Evolutionary conservation across 1,139 yeast species (phyloP), one percentile per base, ranked within the genome.

Genomic region (Casaregolazyma suthepensis): DNA sequence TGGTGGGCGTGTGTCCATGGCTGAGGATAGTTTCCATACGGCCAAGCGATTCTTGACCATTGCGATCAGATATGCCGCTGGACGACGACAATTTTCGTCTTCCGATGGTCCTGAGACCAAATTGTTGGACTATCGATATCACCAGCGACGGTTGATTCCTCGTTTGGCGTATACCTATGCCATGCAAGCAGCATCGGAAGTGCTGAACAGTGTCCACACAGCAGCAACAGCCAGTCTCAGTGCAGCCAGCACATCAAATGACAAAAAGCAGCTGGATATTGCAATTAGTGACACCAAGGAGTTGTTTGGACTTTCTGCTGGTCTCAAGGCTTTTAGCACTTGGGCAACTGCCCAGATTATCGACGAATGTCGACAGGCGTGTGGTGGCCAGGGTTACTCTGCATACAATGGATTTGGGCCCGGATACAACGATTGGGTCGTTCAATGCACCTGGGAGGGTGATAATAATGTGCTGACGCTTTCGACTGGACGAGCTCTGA

Each of bases 371-470:
- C 82, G 97, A 72, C 97, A 90, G 74, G 80, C 96, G n/a, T 90
- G 96, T 73, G 97, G 97, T 71, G 97, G 97, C 51, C 96, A 89
- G 67, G 97, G 97, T 46, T 90, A 90, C 72, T 87, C 95, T 23
- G 81, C 91, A 18, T 90, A 90, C 74, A 82, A 87, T 61, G 96
- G 93, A 2, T 87, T 90, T 66, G 96, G 96, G 53, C 88, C 86
- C 67, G 93, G 91, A 35, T 87, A 81, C 71, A 80, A 81, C 58
- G 97, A 90, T 70, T 91, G 96, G 90, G 96, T 87, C 37, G 97
- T 90, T 49, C 96, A 90, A 74, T 88, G 96, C 72, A 90, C 96
- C 23, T 90, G 97, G 97, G 97, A 90, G 75, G 97, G 97, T 71
- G 97, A 90, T 71, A 90, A 90, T 75, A 89, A 85, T 66, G 85